Evolutionary conservation across 495 filamentous ascomycete species (phyloP), one percentile per base, ranked within the genome.

Genomic region (Penicillium angulare): DNA sequence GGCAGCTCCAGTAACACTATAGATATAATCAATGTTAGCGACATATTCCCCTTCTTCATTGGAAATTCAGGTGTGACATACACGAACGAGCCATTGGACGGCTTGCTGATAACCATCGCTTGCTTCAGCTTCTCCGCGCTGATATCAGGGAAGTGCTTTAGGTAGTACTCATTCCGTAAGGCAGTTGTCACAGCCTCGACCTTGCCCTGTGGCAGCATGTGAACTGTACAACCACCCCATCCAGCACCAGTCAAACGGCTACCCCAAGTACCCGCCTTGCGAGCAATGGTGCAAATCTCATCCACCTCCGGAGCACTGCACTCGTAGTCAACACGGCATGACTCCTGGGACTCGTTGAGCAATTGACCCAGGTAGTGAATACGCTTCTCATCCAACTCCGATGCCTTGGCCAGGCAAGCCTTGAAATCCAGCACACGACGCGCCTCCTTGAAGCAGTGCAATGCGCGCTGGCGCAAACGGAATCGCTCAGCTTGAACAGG

Each of bases 201-300:
- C 71, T 87, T 92, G 49, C 89, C 82, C 56, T 84, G 86, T 2
- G 92, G 87, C 40, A 97, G 84, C 49, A 98, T 79, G 69, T 98
- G 95, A 42, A 98, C 92, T 36, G 81, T 90, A 68, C 95, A 97
- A 10, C 93, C 93, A 53, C 93, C 93, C 93, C 93, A 98, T 22
- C 93, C 93, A 13, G 93, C 93, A 42, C 93, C 93, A 2, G 93
- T 98, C 60, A 97, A 71, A 7, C 93, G 79, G 56, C 86, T 88
- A 17, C 93, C 95, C 68, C 87, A 92, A 33, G 85, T 80, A 17
- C 95, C 93, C 3, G 86, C 87, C 35, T 71, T 72, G 10, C 84
- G 78, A 1, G 93, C 92, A 55, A 97, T 85, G 22, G 70, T 60
- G 64, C 92, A 97, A 32, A 98, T 79, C 46, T 88, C 78, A 64